These are phyloP conservation scores for Neoascochyta sp. DNA, from an alignment of 2,329 filamentous ascomycete species.

Conservation along the genomic window DNA sequence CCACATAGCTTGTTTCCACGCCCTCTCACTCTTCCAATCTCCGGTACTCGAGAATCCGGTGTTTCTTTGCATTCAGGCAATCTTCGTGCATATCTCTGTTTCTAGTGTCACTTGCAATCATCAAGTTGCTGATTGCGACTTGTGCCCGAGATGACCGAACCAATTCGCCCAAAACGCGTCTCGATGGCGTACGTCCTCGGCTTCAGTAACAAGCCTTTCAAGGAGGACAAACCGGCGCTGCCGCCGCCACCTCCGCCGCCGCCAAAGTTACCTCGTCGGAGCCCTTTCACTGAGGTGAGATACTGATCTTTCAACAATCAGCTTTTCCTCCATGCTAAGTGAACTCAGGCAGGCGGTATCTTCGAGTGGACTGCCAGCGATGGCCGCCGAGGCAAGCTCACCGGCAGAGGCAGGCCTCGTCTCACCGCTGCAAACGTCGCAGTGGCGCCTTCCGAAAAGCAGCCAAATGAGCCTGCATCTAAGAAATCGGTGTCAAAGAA, in stretches of 20 bases:
- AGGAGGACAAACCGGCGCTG: constrained; percentile 13
- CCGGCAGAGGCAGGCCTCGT: constrained; percentile 12
- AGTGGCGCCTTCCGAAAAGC: constrained; percentile 9
- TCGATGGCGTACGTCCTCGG: constrained; percentile 30
- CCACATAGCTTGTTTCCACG: too few species aligned
- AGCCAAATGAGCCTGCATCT: constrained; percentile 1
- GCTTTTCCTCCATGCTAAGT: too few species aligned
- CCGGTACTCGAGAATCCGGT: too few species aligned
- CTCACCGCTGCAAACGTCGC: constrained; percentile 13
- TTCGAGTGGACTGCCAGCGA: constrained; percentile 35
- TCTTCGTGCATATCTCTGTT: too few species aligned
- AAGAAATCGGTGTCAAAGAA: constrained; percentile 3
- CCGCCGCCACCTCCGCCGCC: constrained; percentile 10
- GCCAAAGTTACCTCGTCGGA: too few species aligned
- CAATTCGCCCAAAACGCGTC: constrained; percentile 12
- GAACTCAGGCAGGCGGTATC: constrained; percentile 27
- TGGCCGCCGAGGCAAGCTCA: constrained; percentile 28
- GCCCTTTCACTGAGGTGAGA: constrained; percentile 15
- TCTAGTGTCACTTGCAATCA: too few species aligned
- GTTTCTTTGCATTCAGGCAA: too few species aligned
- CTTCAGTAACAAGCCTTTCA: constrained; percentile 30
- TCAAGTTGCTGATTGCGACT: too few species aligned
- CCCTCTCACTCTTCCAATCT: too few species aligned
- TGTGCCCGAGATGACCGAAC: constrained; percentile 11
- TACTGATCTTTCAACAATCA: too few species aligned